Base-by-base conservation (phyloP, 176 grass and related monocot genomes). In the Saccharum spontaneum region DNA sequence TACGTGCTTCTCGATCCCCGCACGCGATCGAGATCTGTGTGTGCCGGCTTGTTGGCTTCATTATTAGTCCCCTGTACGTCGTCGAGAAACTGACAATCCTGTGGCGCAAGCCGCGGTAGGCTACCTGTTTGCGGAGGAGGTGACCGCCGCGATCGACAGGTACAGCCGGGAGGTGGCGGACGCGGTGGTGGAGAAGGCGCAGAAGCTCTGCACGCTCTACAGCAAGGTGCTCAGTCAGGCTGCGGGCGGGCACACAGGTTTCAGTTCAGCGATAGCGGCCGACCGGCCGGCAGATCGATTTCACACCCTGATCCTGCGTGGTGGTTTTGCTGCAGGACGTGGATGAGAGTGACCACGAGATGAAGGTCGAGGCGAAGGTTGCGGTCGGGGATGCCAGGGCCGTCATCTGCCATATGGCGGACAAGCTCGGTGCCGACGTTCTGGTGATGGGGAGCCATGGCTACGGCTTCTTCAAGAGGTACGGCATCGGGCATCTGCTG, bases 401-500 rank as follows among this genome's bases (percentile, higher is more conserved):
- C 77, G 87, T 82, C 81, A 90, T 97, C 74, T 92, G 91, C 52
- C 69, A 89, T 24, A 91, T 80, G 82, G 91, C 81, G 36, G 87
- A 90, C 37, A 90, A 85, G 69, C 70, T 91, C 7, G 82, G 90
- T 11, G 87, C 91, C 44, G 91, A 94, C 70, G 22, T 94, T 12
- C 55, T 97, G 14, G 89, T 94, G 7, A 88, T 92, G 87, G 89
- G 94, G 59, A 97, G 86, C 81, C 94, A 94, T 88, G 89, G 94
- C 39, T 93, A 97, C 46, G 89, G 89, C 61, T 80, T 93, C 69
- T 67, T 97, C 83, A 87, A 94, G 84, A 97, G 94, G 91, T 97
- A 71, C 60, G 5, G 7, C 2, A 9, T 10, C 45, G 45, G 14
- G 28, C 28, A 28, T 28, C 28, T 12, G 14, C 45, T 31, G 49